These are phyloP conservation scores for Rutidosis leptorrhynchoides DNA, from an alignment of 129 eudicot genomes.

Conservation along the genomic window DNA sequence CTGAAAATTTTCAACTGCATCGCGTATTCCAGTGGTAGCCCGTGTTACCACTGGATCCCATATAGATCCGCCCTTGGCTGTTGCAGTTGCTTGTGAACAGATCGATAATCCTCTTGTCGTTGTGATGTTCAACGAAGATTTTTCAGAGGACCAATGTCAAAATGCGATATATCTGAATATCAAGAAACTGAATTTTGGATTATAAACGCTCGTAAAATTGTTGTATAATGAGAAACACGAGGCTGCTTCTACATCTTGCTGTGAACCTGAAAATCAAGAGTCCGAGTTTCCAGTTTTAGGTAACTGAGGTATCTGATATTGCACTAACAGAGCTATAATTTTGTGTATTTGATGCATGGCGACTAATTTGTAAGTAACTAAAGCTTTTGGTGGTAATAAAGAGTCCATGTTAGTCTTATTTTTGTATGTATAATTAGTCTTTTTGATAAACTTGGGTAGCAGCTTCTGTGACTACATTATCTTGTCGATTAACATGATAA, in stretches of 20 bases:
- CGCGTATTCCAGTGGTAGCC: too few species aligned
- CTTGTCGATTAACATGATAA: too few species aligned
- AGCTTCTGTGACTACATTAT: not conserved
- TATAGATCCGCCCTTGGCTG: too few species aligned
- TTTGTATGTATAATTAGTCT: not conserved
- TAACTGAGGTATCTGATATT: conserved; percentile 10
- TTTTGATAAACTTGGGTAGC: not conserved
- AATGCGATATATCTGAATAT: conserved; percentile 25
- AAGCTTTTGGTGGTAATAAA: not conserved
- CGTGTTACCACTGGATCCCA: conserved; percentile 13
- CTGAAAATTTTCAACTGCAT: too few species aligned
- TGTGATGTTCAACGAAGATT: conserved; percentile 28
- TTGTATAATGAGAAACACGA: conserved; percentile 9
- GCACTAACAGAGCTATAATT: not conserved
- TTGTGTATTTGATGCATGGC: conserved; percentile 17
- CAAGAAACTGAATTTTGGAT: not conserved
- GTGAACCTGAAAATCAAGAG: conserved; percentile 8
- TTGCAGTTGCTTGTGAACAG: conserved; percentile 37
- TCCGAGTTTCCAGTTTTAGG: conserved; percentile 5
- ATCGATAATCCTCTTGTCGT: conserved; percentile 60
- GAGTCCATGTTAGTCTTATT: conserved; percentile 4
- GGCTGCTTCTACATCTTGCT: not conserved
- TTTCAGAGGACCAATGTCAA: not conserved
- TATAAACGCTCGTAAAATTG: conserved; percentile 18
- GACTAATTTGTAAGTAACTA: not conserved